Evolutionary conservation across 1,284 basidiomycete species (phyloP), one percentile per base, ranked within the genome.

Genomic region (Fomitiporia mediterranea): DNA sequence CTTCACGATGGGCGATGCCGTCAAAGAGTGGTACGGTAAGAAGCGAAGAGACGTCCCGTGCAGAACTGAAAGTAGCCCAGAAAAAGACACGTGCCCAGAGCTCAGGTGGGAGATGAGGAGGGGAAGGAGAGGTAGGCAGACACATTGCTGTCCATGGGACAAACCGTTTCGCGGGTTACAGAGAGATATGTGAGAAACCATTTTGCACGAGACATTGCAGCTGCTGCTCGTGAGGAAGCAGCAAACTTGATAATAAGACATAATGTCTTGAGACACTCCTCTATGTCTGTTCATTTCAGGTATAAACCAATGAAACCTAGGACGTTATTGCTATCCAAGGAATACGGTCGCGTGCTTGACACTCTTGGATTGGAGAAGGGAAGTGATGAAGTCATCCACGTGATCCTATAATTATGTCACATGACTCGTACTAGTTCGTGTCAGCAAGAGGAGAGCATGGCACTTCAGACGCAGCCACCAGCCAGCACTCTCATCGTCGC

Each of bases 21-120:
- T 56, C 47, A 23, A 56, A 56, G 35, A 43, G 25, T 19, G 54
- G 47, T 8, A 42, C 25, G 11, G 32, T 5, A 4, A 51, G 38
- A 6, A 51, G 27, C 13, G 27, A 25, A 17, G 30, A 27, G 30
- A 38, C 13, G 5, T 57, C 50, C 27, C 50, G 30, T 17, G 44
- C 32, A 19, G 55, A 13, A 38, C 23, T 35, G 32, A 42, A 52
- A 11, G 50, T 57, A 6, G 55, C 55, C 50, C 55, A 57, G 40
- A 21, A 57, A n/a, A 52, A 46, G 4, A 57, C 49, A 17, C 34
- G 48, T 27, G 17, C 30, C 55, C 49, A 57, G 11, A 57, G 21
- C 39, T 57, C 49, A 1, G 42, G 49, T 4, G 55, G 55, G 4
- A 50, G 39, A 11, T 9, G 21, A 28, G 30, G n/a, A 53, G 21